Percentiles rank a stretch among this genome's conserved stretches.
Conservation (phyloP, 192 early-diverging fungal genomes). For the Neocallimastix lanati region DNA sequence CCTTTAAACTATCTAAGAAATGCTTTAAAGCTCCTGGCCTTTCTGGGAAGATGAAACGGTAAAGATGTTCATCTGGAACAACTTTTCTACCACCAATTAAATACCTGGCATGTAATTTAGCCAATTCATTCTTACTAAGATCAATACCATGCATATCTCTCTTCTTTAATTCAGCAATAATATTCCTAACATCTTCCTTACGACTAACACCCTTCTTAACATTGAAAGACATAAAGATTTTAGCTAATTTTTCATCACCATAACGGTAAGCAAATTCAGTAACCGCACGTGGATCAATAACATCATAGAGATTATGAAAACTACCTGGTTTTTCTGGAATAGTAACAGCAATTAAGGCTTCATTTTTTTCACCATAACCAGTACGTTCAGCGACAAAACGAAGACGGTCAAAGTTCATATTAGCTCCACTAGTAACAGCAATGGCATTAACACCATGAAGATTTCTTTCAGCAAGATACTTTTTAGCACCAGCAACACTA, state of each 20-base stretch:
- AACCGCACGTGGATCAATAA: conserved; percentile 64
- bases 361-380: conserved; percentile 75
- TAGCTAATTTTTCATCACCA: conserved; percentile 51
- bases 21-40: conserved; percentile 77
- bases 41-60: conserved; percentile 92
- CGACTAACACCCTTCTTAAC: conserved; percentile 39
- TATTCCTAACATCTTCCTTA: conserved; percentile 39
- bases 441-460: conserved; percentile 17
- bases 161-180: conserved; percentile 38
- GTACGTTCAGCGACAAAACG: conserved; percentile 94
- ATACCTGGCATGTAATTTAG: conserved; percentile 89
- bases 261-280: conserved; percentile 83
- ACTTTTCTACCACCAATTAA: conserved; percentile 67
- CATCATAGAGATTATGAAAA: conserved; percentile 59
- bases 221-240: conserved; percentile 78
- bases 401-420: conserved; percentile 98
- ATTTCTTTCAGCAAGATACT: conserved; percentile 18
- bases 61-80: conserved; percentile 68
- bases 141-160: conserved; percentile 59
- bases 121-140: conserved; percentile 80
- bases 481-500: conserved; percentile 70
- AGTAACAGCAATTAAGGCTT: conserved; percentile 77
- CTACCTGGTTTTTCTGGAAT: conserved; percentile 84
- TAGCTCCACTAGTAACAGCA: conserved; percentile 76
- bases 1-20: conserved; percentile 54